Evolutionary conservation across 1,284 basidiomycete species (phyloP).

Genomic region (Chiua sp.): DNA sequence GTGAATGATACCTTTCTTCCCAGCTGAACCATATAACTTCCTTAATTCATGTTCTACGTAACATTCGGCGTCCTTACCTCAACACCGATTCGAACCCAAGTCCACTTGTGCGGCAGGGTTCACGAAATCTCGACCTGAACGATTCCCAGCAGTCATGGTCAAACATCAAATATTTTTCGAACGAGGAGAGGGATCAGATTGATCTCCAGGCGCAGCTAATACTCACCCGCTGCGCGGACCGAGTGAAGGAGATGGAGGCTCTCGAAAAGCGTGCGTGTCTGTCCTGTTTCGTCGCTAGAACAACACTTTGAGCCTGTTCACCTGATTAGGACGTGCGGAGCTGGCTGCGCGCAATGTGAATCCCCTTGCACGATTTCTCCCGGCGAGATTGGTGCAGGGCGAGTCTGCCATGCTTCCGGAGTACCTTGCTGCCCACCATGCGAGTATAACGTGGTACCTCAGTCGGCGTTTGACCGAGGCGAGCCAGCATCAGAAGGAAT

Average conservation of each 20-base stretch:
- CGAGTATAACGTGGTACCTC: constrained; percentile 87
- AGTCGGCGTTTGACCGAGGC: constrained; percentile 78
- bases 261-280: constrained; percentile 78
- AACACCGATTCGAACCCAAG: constrained; percentile 67
- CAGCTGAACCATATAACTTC: constrained; percentile 77
- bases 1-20: constrained; percentile 7
- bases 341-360: constrained; percentile 63
- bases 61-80: constrained; percentile 79
- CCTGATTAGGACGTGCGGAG: constrained; percentile 63
- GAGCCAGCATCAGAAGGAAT: constrained; percentile 79
- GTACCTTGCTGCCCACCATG: constrained; percentile 81
- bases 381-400: constrained; percentile 66
- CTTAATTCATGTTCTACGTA: constrained; percentile 69
- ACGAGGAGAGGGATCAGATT: constrained; percentile 90
- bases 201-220: constrained; percentile 88
- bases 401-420: constrained; percentile 63
- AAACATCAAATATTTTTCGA: constrained; percentile 74
- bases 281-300: constrained; percentile 11
- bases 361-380: constrained; percentile 68
- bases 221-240: constrained; percentile 80
- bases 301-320: constrained; percentile 11
- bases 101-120: constrained; percentile 53
- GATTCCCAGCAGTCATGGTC: constrained; percentile 63
- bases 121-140: constrained; percentile 61
- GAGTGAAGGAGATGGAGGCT: constrained; percentile 84